These are phyloP conservation scores for Kockovaella imperatae DNA, from an alignment of 768 basidiomycete species.

Conservation along the genomic window DNA sequence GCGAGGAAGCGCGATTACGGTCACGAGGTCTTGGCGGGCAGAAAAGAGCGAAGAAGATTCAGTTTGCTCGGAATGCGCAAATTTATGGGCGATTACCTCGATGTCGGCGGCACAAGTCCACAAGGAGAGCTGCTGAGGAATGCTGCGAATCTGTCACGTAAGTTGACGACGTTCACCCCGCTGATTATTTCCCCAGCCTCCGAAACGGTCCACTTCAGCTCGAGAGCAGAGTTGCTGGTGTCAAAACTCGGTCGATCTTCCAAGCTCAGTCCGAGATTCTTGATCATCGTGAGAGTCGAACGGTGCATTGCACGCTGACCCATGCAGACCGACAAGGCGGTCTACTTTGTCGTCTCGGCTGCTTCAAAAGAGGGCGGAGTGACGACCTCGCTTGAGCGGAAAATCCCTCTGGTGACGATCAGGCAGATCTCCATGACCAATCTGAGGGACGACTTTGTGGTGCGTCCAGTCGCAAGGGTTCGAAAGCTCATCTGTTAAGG, in stretches of 20 bases:
- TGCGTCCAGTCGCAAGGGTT: slow-evolving; percentile 44
- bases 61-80: slow-evolving; percentile 88
- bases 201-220: slow-evolving; percentile 78
- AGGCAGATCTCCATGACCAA: slow-evolving; percentile 77
- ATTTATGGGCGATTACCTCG: slow-evolving; percentile 93
- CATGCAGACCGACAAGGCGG: slow-evolving; percentile 69
- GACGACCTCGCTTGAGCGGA: slow-evolving; percentile 65
- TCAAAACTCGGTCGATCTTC: slow-evolving; percentile 80
- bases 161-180: slow-evolving; percentile 40
- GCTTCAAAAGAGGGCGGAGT: slow-evolving; percentile 59
- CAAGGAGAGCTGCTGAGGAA: slow-evolving; percentile 66
- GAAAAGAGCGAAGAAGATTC: slow-evolving; percentile 89
- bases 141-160: slow-evolving; percentile 67
- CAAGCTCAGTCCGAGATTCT: slow-evolving; percentile 80
- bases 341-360: slow-evolving; percentile 62
- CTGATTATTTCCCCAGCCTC: slow-evolving; percentile 45
- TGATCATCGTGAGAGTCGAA: slow-evolving; percentile 59
- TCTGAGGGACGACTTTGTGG: slow-evolving; percentile 91
- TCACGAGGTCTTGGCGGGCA: slow-evolving; percentile 77
- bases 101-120: slow-evolving; percentile 66
- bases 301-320: slow-evolving; percentile 3
- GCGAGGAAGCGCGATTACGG: slow-evolving; percentile 89
- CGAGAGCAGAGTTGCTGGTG: slow-evolving; percentile 69
- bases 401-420: slow-evolving; percentile 81
- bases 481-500: slow-evolving; percentile 48